These are phyloP conservation scores for Nigrograna mackinnonii DNA, from an alignment of 2,329 filamentous ascomycete genomes.

Conservation along the genomic window DNA sequence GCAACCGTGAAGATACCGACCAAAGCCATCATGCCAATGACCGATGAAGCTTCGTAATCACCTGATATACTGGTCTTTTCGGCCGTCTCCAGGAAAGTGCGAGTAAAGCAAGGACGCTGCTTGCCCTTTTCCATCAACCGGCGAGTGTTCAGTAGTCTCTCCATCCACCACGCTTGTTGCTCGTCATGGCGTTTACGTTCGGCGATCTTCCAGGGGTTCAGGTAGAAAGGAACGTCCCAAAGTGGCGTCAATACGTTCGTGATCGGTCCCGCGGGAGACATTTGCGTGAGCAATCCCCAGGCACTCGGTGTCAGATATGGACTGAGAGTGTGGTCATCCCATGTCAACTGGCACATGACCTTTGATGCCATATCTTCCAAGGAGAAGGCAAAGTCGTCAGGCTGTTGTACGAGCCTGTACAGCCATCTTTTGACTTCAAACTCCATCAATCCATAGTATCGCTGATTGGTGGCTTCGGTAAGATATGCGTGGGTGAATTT, in stretches of 20 bases:
- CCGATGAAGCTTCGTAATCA: slow-evolving; percentile 42
- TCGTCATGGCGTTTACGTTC: slow-evolving; percentile 58
- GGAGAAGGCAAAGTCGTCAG: slow-evolving; percentile 54
- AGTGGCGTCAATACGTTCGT: slow-evolving; percentile 61
- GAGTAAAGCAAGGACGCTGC: slow-evolving; percentile 35
- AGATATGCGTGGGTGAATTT: slow-evolving; percentile 57
- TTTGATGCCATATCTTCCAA: slow-evolving; percentile 63
- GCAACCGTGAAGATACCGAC: slow-evolving; percentile 45
- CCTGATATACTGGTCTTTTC: slow-evolving; percentile 45
- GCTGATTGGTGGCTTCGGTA: slow-evolving; percentile 48
- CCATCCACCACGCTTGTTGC: slow-evolving; percentile 58
- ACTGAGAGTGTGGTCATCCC: slow-evolving; percentile 56
- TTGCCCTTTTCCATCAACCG: slow-evolving; percentile 34
- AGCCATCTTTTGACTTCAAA: slow-evolving; percentile 60
- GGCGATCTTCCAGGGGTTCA: slow-evolving; percentile 60
- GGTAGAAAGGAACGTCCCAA: slow-evolving; percentile 53
- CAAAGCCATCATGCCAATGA: slow-evolving; percentile 43
- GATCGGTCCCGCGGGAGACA: slow-evolving; percentile 61
- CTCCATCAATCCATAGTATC: slow-evolving; percentile 55
- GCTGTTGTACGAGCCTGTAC: slow-evolving; percentile 51
- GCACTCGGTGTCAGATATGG: slow-evolving; percentile 55
- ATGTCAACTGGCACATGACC: slow-evolving; percentile 58
- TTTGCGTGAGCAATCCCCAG: slow-evolving; percentile 61
- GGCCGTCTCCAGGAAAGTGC: slow-evolving; percentile 35
- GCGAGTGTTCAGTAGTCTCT: slow-evolving; percentile 44